Base-by-base conservation (phyloP, 2,329 filamentous ascomycete genomes). In the Pezicula radicicola region DNA sequence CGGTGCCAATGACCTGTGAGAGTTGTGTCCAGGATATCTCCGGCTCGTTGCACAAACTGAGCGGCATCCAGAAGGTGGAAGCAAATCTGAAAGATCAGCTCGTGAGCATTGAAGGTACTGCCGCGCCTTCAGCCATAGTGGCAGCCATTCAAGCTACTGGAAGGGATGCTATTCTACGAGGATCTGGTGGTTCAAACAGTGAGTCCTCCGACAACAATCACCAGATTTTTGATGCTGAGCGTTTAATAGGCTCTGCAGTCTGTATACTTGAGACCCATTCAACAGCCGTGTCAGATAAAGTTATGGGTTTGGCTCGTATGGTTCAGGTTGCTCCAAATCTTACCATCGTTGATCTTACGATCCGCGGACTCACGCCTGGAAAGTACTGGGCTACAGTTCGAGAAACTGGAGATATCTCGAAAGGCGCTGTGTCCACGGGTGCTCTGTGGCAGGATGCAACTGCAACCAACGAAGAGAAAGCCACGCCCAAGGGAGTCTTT, bases 251-350 rank as follows among this genome's bases (percentile, higher is more conserved):
- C 67, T 89, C 91, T 28, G 91, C 93, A 42, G 94, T 99, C 41
- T 96, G 92, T 72, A 97, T 99, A 65, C 83, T 99, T 55, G 94
- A 99, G 76, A 95, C 91, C 51, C 85, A 90, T 65, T 80, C 84
- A 43, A 73, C 70, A 36, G 70, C 71, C 52, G 79, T 85, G 51
- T 69, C 74, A 58, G 80, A 87, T 63, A 78, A 88, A 62, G 91
- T 99, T 48, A 84, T 89, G 60, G 94, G 94, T 27, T 76, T 99
- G 39, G 91, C 89, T 55, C 85, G 94, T 61, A 95, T 99, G 88
- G 93, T 99, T 40, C 90, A 97, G 67, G 91, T 96, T 47, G 85
- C 84, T 48, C 79, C 88, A 3, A 83, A 79, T 40, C 79, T 89
- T 63, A 96, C 92, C 12, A 75, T 97, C 49, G 79, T 97, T 57